Evolutionary conservation across 345 rosid genomes (phyloP).

Genomic region (Barbarea vulgaris): DNA sequence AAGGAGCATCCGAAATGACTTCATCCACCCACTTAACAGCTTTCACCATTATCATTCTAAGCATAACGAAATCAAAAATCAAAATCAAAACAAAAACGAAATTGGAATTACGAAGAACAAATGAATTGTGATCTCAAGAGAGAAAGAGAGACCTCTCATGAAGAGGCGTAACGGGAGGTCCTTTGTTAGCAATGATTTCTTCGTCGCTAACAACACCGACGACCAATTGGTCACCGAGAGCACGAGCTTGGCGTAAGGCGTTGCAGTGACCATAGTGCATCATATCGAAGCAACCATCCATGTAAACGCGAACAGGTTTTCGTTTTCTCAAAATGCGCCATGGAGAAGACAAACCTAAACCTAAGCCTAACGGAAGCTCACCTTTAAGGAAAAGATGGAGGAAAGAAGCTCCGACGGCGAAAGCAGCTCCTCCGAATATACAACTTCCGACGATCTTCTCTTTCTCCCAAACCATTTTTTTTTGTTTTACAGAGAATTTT

Average conservation of each 20-base stretch:
- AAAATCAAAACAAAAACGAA: not conserved
- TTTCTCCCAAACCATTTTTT: slow-evolving; percentile 47
- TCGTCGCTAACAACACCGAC: slow-evolving; percentile 93
- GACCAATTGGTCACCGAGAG: slow-evolving; percentile 88
- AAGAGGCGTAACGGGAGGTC: slow-evolving; percentile 90
- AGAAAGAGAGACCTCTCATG: slow-evolving; percentile 66
- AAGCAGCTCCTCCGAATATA: slow-evolving; percentile 56
- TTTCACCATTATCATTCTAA: slow-evolving; percentile 79
- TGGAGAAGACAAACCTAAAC: slow-evolving; percentile 39
- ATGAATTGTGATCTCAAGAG: not conserved
- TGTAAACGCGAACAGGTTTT: slow-evolving; percentile 80
- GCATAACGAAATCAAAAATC: not conserved
- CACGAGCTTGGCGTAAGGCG: slow-evolving; percentile 87
- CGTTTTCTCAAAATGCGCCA: slow-evolving; percentile 48
- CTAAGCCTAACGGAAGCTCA: slow-evolving; percentile 42
- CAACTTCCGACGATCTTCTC: slow-evolving; percentile 48
- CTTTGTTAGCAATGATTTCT: slow-evolving; percentile 91
- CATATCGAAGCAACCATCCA: slow-evolving; percentile 98
- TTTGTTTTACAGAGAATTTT: not conserved
- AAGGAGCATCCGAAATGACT: slow-evolving; percentile 87
- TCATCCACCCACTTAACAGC: slow-evolving; percentile 98
- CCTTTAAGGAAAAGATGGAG: slow-evolving; percentile 44
- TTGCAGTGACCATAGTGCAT: slow-evolving; percentile 98
- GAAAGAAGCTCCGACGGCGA: slow-evolving; percentile 51
- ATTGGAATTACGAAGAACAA: not conserved